Evolutionary conservation across 768 basidiomycete genomes (phyloP).

Genomic region (Suillus paluster): DNA sequence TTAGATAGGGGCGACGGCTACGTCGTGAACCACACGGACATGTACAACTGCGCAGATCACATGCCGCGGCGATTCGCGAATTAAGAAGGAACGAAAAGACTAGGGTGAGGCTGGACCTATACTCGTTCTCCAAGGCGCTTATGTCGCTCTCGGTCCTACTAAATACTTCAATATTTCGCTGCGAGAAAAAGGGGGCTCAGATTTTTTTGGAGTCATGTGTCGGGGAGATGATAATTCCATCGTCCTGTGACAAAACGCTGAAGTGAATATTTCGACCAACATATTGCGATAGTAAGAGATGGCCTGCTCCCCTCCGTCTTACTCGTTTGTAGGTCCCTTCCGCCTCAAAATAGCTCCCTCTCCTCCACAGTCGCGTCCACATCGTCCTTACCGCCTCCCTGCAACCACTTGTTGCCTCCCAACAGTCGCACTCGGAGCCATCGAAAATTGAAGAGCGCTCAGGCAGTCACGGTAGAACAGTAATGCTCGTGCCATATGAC

Average conservation of each 20-base stretch:
- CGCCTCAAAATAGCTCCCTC: slow-evolving; percentile 42
- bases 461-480: slow-evolving; percentile 85
- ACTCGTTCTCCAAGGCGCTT: slow-evolving; percentile 88
- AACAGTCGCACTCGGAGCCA: slow-evolving; percentile 96
- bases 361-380: slow-evolving; percentile 76
- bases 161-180: slow-evolving; percentile 82
- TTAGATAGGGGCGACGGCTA: not conserved
- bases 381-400: slow-evolving; percentile 66
- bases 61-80: not conserved
- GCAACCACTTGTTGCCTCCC: slow-evolving; percentile 90
- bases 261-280: not conserved
- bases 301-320: not conserved
- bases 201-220: not conserved
- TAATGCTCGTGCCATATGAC: slow-evolving; percentile 65
- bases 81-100: not conserved
- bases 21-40: not conserved
- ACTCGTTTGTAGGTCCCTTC: not conserved
- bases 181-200: slow-evolving; percentile 32
- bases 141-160: slow-evolving; percentile 90
- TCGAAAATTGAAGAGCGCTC: slow-evolving; percentile 67
- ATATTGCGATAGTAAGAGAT: not conserved
- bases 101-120: slow-evolving; percentile 64
- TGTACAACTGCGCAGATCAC: not conserved
- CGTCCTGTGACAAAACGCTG: not conserved
- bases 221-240: not conserved